Evolutionary conservation across 108 stramenopile species (phyloP).

Genomic region (Seminavis robusta): DNA sequence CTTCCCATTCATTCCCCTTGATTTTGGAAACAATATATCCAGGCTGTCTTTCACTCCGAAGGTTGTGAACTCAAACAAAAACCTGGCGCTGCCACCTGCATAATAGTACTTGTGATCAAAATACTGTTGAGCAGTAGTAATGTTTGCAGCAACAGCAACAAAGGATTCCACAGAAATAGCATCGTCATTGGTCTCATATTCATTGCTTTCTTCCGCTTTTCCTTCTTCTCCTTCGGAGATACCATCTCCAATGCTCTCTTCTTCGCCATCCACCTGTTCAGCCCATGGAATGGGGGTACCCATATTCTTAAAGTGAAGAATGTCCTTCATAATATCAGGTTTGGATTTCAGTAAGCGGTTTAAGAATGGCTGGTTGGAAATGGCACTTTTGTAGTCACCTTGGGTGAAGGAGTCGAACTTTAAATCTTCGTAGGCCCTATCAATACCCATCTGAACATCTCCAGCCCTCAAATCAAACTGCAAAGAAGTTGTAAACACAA

Average conservation of each 20-base stretch:
- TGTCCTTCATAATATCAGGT: constrained; percentile 1
- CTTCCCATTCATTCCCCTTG: no score
- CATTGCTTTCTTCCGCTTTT: neutral
- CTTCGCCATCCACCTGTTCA: neutral
- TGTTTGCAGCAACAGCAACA: neutral
- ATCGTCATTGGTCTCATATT: neutral
- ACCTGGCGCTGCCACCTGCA: neutral
- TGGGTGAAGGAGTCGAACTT: no score
- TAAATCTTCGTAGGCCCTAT: no score
- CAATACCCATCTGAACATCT: no score
- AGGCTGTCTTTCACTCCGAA: no score
- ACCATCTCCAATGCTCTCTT: neutral
- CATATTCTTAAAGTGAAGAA: neutral
- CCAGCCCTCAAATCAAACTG: no score
- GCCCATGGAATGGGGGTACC: constrained; percentile 1
- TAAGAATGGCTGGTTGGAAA: constrained; percentile 1
- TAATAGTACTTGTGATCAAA: neutral
- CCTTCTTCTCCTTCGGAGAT: neutral
- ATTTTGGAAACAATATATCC: no score
- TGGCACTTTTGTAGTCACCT: constrained; percentile 1
- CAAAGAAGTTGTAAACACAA: no score
- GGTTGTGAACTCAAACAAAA: neutral
- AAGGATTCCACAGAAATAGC: neutral
- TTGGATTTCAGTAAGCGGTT: neutral
- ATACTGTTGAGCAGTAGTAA: neutral